Evolutionary conservation across 2,329 filamentous ascomycete genomes (phyloP).

Genomic region (Cercospora beticola): DNA sequence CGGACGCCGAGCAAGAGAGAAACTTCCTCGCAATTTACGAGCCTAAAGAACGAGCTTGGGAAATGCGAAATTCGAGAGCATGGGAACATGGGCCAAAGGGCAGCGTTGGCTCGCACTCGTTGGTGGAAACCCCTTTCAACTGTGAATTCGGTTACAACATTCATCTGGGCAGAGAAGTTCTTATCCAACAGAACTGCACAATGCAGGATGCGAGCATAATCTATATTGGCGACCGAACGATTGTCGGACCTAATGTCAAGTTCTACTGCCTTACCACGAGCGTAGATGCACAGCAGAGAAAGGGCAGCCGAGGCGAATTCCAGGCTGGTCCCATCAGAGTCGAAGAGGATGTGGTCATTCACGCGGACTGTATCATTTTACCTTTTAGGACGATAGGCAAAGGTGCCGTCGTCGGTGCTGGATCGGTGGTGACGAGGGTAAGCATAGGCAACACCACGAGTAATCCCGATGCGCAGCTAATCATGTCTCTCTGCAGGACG

Average conservation of each 20-base stretch:
- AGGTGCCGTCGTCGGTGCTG: slow-evolving; percentile 54
- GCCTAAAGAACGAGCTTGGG: slow-evolving; percentile 52
- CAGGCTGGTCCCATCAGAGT: slow-evolving; percentile 72
- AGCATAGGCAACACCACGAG: slow-evolving; percentile 29
- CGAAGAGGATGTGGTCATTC: slow-evolving; percentile 69
- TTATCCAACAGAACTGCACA: slow-evolving; percentile 78
- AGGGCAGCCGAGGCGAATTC: slow-evolving; percentile 69
- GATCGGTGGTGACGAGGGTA: slow-evolving; percentile 57
- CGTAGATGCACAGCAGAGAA: slow-evolving; percentile 68
- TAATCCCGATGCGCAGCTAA: neutral
- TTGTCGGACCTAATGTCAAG: slow-evolving; percentile 75
- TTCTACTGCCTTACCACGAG: slow-evolving; percentile 75
- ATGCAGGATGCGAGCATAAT: slow-evolving; percentile 86
- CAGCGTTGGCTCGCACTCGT: slow-evolving; percentile 69
- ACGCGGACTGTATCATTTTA: slow-evolving; percentile 61
- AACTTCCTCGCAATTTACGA: slow-evolving; percentile 72
- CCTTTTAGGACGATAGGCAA: slow-evolving; percentile 56
- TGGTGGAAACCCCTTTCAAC: slow-evolving; percentile 83
- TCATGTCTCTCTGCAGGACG: slow-evolving; percentile 39
- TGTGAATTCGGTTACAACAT: slow-evolving; percentile 98
- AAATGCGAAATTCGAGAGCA: neutral
- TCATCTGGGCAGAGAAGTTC: slow-evolving; percentile 77
- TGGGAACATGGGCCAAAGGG: slow-evolving; percentile 44
- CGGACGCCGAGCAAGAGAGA: slow-evolving; percentile 63
- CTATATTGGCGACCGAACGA: slow-evolving; percentile 72